These are phyloP conservation scores for Sporothrix variecibatus DNA, from an alignment of 2,329 filamentous ascomycete species.

Conservation along the genomic window DNA sequence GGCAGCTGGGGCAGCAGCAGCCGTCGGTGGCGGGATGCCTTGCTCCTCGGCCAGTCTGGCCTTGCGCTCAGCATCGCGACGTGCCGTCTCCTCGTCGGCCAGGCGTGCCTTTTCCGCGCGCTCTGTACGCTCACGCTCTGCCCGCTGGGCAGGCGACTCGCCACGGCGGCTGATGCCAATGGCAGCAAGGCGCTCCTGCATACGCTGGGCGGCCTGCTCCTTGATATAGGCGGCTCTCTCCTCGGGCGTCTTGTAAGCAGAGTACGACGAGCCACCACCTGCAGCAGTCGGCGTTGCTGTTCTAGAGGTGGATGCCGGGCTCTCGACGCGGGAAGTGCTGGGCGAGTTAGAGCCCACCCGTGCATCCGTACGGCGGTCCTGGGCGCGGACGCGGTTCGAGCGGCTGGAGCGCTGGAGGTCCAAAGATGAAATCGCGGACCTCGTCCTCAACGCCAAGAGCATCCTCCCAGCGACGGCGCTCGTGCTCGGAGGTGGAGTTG, in stretches of 20 bases:
- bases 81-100: slow-evolving; percentile 91
- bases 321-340: slow-evolving; percentile 35
- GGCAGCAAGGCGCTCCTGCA: slow-evolving; percentile 93
- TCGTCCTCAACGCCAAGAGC: slow-evolving; percentile 94
- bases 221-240: slow-evolving; percentile 95
- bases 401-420: slow-evolving; percentile 87
- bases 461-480: slow-evolving; percentile 93
- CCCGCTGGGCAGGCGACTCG: slow-evolving; percentile 79
- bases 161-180: slow-evolving; percentile 86
- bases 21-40: slow-evolving; percentile 59
- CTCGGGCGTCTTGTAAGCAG: slow-evolving; percentile 85
- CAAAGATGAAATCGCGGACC: slow-evolving; percentile 96
- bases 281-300: slow-evolving; percentile 55
- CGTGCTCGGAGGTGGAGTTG: slow-evolving; percentile 79
- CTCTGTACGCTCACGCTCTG: slow-evolving; percentile 85
- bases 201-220: slow-evolving; percentile 93
- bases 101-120: slow-evolving; percentile 82
- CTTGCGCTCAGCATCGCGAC: slow-evolving; percentile 83
- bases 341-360: slow-evolving; percentile 35
- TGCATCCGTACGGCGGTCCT: slow-evolving; percentile 55
- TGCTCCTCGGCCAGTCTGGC: slow-evolving; percentile 79
- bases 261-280: slow-evolving; percentile 70
- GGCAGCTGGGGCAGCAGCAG: slow-evolving; percentile 38
- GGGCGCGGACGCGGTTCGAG: slow-evolving; percentile 66
- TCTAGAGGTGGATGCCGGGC: slow-evolving; percentile 38